Evolutionary conservation across 495 filamentous ascomycete genomes (phyloP).

Genomic region (Glonium stellatum): DNA sequence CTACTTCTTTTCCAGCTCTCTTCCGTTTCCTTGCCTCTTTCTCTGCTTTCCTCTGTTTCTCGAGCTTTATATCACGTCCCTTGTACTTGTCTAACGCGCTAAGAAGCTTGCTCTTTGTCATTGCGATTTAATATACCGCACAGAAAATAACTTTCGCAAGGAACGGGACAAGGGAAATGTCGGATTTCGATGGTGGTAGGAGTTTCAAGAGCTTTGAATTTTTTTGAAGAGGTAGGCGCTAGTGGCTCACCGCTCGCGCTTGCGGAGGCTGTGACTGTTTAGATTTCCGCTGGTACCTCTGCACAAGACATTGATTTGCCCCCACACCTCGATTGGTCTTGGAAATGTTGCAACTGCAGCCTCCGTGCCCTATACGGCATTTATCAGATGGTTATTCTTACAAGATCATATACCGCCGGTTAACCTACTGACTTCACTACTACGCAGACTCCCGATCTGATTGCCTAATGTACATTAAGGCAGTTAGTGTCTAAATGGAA

Average conservation of each 20-base stretch:
- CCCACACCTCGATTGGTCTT: too few relatives aligned
- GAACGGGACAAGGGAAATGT: not conserved
- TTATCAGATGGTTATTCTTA: too few relatives aligned
- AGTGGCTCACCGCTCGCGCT: constrained; percentile 18
- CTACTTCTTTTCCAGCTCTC: constrained; percentile 33
- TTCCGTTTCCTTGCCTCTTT: constrained; percentile 37
- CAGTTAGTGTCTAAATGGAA: too few relatives aligned
- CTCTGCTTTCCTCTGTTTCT: constrained; percentile 56
- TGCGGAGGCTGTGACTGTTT: not conserved
- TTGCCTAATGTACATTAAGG: too few relatives aligned
- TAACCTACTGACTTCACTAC: too few relatives aligned
- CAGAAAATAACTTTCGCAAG: not conserved
- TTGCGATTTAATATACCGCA: not conserved
- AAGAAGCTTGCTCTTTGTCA: constrained; percentile 33
- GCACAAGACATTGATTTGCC: too few relatives aligned
- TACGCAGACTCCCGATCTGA: too few relatives aligned
- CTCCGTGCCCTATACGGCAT: too few relatives aligned
- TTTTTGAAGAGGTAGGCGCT: constrained; percentile 8
- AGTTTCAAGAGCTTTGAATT: constrained; percentile 4
- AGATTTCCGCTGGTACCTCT: too few relatives aligned
- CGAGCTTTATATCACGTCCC: constrained; percentile 59
- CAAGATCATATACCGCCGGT: too few relatives aligned
- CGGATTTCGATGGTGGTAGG: not conserved
- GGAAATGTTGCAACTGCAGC: too few relatives aligned
- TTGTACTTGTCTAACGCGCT: constrained; percentile 34